Evolutionary conservation across 495 filamentous ascomycete genomes (phyloP).

Genomic region (Penicillium argentinense): DNA sequence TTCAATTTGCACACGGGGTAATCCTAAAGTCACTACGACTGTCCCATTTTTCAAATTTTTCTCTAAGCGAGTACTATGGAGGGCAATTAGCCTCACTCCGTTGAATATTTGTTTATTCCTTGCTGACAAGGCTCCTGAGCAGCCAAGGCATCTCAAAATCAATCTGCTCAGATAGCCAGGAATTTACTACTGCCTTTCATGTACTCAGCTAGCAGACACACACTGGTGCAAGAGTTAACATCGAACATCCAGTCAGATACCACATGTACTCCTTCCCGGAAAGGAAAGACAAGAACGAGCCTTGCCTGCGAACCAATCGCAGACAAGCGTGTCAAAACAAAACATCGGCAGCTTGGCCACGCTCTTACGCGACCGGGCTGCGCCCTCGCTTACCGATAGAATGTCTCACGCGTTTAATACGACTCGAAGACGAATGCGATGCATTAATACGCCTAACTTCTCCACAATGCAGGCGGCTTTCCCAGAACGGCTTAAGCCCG

Average conservation of each 20-base stretch:
- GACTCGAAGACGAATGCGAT: not conserved
- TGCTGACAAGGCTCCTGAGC: too few species aligned
- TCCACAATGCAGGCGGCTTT: not conserved
- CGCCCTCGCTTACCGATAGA: constrained; percentile 5
- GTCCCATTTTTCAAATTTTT: too few species aligned
- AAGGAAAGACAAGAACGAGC: not conserved
- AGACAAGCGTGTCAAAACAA: not conserved
- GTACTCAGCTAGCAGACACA: too few species aligned
- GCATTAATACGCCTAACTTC: not conserved
- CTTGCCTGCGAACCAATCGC: not conserved
- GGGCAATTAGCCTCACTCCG: too few species aligned
- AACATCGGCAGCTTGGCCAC: not conserved
- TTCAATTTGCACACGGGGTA: too few species aligned
- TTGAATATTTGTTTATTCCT: too few species aligned
- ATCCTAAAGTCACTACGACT: too few species aligned
- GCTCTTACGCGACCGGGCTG: not conserved
- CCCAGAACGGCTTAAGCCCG: not conserved
- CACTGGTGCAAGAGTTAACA: not conserved
- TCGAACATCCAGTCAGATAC: not conserved
- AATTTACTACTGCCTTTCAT: too few species aligned
- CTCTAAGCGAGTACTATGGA: too few species aligned
- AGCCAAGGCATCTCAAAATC: too few species aligned
- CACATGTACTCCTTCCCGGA: not conserved
- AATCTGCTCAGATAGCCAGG: too few species aligned
- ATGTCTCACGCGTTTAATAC: constrained; percentile 1